Conservation (phyloP, 306 rosid genomes). For the Mucuna pruriens region DNA sequence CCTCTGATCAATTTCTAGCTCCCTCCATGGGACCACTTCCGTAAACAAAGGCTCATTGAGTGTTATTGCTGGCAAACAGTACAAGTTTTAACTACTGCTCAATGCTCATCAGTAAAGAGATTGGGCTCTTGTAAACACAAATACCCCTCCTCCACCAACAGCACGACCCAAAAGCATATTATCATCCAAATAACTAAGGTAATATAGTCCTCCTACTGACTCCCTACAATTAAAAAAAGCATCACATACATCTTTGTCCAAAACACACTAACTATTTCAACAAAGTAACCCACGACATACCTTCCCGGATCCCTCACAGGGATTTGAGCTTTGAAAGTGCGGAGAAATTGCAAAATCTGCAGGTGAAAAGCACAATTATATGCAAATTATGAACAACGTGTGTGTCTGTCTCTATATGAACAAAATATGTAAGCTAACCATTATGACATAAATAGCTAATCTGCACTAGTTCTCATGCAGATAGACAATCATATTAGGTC, state of each 20-base stretch:
- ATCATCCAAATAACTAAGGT: conserved; percentile 82
- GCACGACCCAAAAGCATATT: conserved; percentile 97
- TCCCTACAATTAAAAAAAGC: conserved; percentile 46
- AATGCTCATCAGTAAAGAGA: conserved; percentile 52
- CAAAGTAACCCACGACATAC: conserved; percentile 41
- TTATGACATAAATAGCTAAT: background rate
- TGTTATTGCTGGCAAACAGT: background rate
- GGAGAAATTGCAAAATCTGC: conserved; percentile 87
- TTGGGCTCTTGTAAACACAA: conserved; percentile 86
- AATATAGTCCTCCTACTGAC: conserved; percentile 88
- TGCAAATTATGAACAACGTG: background rate
- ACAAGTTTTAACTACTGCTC: background rate
- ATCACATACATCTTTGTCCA: background rate
- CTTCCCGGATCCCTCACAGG: conserved; percentile 83
- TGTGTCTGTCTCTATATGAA: background rate
- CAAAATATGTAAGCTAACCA: background rate
- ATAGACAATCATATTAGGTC: background rate
- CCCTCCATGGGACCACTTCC: conserved; percentile 15
- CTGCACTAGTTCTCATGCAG: background rate
- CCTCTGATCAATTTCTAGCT: background rate
- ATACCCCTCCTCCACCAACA: conserved; percentile 92
- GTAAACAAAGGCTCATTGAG: background rate
- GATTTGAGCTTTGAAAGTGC: conserved; percentile 69
- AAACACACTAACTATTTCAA: background rate
- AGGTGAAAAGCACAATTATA: background rate